A percentile compares a stretch with the other conserved stretches of the same genome.
phyloP scores from a whole-genome alignment of 768 basidiomycete species.

The Lyophyllum atratum region DNA sequence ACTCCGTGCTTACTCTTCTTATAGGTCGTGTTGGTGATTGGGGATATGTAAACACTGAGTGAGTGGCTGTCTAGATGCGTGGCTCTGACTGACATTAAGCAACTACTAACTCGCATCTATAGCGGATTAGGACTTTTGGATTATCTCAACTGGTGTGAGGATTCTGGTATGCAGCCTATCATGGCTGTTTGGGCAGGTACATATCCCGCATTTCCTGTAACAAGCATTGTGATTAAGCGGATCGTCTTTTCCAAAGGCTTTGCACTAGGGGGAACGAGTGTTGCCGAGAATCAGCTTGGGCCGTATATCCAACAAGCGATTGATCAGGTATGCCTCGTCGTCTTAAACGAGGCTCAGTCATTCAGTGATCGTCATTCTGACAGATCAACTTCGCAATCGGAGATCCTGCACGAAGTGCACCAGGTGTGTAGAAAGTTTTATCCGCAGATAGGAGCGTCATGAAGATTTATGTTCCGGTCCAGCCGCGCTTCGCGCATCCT shows the following conservation, averaged over 20 bases:
- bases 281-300: constrained; percentile 42
- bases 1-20: neutral
- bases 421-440: constrained; percentile 24
- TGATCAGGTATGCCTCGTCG: constrained; percentile 36
- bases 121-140: constrained; percentile 33
- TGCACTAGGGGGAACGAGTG: constrained; percentile 45
- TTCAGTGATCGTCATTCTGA: neutral
- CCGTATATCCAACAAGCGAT: constrained; percentile 59
- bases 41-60: constrained; percentile 66
- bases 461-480: neutral
- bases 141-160: constrained; percentile 53
- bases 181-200: constrained; percentile 63
- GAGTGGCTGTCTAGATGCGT: constrained; percentile 10
- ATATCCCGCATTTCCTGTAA: neutral
- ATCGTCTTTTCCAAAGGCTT: constrained; percentile 37
- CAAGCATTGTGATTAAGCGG: neutral
- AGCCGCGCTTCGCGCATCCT: constrained; percentile 56
- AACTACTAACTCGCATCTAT: neutral
- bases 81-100: neutral
- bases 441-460: neutral
- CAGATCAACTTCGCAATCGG: constrained; percentile 64
- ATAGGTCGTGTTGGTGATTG: constrained; percentile 61
- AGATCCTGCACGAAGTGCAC: constrained; percentile 36
- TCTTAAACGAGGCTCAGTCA: neutral
- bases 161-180: constrained; percentile 56